Percentiles rank a stretch among this genome's conserved stretches.
phyloP scores from a whole-genome alignment of 2,329 filamentous ascomycete genomes.

The Diaporthe citriasiana region DNA sequence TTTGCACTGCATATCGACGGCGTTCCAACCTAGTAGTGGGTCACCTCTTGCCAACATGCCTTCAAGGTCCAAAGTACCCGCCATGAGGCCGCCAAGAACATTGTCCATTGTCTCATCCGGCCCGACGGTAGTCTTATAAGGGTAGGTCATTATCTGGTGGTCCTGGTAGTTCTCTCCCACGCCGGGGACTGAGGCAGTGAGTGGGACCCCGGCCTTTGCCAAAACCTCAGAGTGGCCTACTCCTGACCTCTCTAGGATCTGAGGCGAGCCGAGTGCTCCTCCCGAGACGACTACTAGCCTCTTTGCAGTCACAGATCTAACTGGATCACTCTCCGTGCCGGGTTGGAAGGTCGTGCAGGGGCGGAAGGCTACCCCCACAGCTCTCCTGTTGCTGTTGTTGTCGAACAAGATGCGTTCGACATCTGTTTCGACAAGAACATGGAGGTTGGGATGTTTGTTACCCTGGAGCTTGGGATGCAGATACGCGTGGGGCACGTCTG shows the following conservation, averaged over 20 bases:
- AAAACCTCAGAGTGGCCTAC: slow-evolving; percentile 56
- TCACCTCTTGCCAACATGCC: slow-evolving; percentile 47
- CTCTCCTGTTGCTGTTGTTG: slow-evolving; percentile 57
- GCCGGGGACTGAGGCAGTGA: slow-evolving; percentile 45
- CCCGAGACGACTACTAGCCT: slow-evolving; percentile 61
- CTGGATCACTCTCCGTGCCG: slow-evolving; percentile 44
- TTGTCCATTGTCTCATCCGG: slow-evolving; percentile 40
- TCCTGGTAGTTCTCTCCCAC: slow-evolving; percentile 44
- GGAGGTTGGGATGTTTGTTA: slow-evolving; percentile 62
- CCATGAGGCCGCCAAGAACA: slow-evolving; percentile 49
- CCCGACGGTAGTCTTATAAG: slow-evolving; percentile 20
- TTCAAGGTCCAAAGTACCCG: slow-evolving; percentile 35
- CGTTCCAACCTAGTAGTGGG: slow-evolving; percentile 36
- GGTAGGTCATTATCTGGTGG: slow-evolving; percentile 32
- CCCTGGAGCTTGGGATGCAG: slow-evolving; percentile 65
- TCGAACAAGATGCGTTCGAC: slow-evolving; percentile 65
- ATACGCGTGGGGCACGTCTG: slow-evolving; percentile 65
- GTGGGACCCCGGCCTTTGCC: slow-evolving; percentile 42
- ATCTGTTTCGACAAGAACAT: slow-evolving; percentile 65
- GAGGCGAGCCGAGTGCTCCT: slow-evolving; percentile 60
- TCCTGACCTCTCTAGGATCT: slow-evolving; percentile 67
- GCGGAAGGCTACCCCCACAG: slow-evolving; percentile 61
- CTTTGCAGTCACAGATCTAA: slow-evolving; percentile 58
- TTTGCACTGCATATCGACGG: slow-evolving; percentile 35
- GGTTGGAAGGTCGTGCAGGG: slow-evolving; percentile 57